Evolutionary conservation across 768 basidiomycete genomes (phyloP), one percentile per base, ranked within the genome.

Genomic region (Pholiota molesta): DNA sequence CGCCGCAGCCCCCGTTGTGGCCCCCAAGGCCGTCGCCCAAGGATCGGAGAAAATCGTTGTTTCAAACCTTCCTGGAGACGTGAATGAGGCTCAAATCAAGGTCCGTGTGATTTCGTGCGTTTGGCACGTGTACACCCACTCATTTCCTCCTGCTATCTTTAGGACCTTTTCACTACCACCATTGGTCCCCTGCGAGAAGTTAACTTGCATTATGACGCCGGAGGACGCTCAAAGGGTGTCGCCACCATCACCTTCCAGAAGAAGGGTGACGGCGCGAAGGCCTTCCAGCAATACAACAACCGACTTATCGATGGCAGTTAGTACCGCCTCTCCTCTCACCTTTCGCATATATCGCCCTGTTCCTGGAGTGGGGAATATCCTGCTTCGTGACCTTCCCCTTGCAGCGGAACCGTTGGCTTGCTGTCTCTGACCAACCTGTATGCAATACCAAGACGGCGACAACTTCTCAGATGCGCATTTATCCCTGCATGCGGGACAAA

Each of bases 261-360:
- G 70, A 90, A 89, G 71, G 96, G 95, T 61, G 94, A 96, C 71
- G 97, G 90, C 61, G 87, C 87, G 73, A 94, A 90, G 83, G 97
- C 97, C 2, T 95, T 89, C 77, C 84, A 91, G 69, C 87, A 93
- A 66, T 99, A 99, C 83, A 94, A 99, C 86, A 94, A 93, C 81
- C 91, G 97, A 75, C 91, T 99, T 80, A 96, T 99, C 87, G 97
- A 99, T 90, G 95, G 95, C 83, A 97, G 97, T 99, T 92, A 95
- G 97, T 99, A 92, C 84, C 87, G 81, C 79, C 83, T 81, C 78
- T 73, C 74, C 74, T 74, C 75, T 76, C 75, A 73, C 74, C 68
- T 78, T 71, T 76, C 73, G 71, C 75, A 75, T 65, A 57, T 69
- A 53, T 67, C 65, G 66, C 69, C 67, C 35, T 62, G 58, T 62